A percentile compares a stretch with the other conserved stretches of the same genome.
phyloP scores from a whole-genome alignment of 2,329 filamentous ascomycete species.

The Monosporascus sp. region DNA sequence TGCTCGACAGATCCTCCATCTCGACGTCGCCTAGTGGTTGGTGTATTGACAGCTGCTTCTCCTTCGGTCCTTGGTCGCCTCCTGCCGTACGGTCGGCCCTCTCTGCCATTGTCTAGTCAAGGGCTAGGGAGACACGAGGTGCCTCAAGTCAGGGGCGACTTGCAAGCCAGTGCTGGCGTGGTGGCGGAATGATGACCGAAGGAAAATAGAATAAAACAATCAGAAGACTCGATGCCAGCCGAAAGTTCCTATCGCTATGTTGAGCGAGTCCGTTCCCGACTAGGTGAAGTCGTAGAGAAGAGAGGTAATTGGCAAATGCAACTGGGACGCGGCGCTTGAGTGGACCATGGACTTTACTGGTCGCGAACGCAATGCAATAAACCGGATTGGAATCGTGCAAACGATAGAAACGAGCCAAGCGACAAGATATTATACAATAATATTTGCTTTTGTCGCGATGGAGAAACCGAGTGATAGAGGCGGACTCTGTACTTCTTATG shows the following conservation, averaged over 20 bases:
- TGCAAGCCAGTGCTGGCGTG: not conserved
- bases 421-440: not conserved
- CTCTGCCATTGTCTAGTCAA: constrained; percentile 19
- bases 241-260: not conserved
- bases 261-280: not conserved
- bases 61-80: constrained; percentile 19
- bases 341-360: not conserved
- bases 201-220: not conserved
- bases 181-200: not conserved
- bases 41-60: constrained; percentile 16
- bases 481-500: too few relatives aligned
- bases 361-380: not conserved
- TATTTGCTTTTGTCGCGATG: not conserved
- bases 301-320: not conserved
- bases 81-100: constrained; percentile 14
- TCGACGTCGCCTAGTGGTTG: constrained; percentile 23
- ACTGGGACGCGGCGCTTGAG: not conserved
- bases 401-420: not conserved
- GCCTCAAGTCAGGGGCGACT: not conserved
- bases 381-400: not conserved
- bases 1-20: constrained; percentile 24
- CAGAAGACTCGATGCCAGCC: not conserved
- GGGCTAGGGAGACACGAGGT: not conserved
- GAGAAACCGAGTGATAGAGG: too few relatives aligned
- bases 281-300: not conserved